Evolutionary conservation across 345 rosid genomes (phyloP).

Genomic region (Linum trigynum): DNA sequence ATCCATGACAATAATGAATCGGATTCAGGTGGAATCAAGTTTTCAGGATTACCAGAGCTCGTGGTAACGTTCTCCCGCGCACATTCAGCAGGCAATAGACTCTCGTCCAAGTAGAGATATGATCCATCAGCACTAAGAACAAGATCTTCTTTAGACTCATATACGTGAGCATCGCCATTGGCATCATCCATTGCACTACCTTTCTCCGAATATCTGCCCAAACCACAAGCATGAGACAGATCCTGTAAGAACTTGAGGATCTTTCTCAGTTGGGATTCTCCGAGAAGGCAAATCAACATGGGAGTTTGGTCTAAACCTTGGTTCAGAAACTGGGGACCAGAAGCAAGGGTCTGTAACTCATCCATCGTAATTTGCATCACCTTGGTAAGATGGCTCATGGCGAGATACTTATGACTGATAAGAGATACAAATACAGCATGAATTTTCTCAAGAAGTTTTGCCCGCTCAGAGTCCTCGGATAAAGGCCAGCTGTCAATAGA

Average conservation of each 20-base stretch:
- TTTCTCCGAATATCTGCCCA: conserved; percentile 65
- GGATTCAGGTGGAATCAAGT: conserved; percentile 27
- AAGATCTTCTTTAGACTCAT: conserved; percentile 54
- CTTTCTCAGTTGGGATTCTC: conserved; percentile 67
- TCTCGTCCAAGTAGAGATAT: conserved; percentile 55
- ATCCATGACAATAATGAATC: conserved; percentile 76
- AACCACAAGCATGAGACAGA: conserved; percentile 59
- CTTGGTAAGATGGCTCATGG: conserved; percentile 68
- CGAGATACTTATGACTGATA: conserved; percentile 67
- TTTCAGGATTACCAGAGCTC: conserved; percentile 26
- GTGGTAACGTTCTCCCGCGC: conserved; percentile 24
- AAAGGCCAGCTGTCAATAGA: conserved; percentile 57
- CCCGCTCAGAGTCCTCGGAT: conserved; percentile 63
- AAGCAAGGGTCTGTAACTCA: conserved; percentile 60
- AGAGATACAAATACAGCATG: conserved; percentile 56
- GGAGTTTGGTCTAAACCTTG: conserved; percentile 57
- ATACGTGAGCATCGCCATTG: conserved; percentile 22
- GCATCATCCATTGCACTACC: conserved; percentile 34
- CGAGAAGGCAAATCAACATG: conserved; percentile 71
- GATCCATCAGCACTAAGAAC: conserved; percentile 48
- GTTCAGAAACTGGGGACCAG: conserved; percentile 57
- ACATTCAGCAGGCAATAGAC: conserved; percentile 31
- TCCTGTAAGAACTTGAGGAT: conserved; percentile 86
- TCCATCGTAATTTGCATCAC: conserved; percentile 62
- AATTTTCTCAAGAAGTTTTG: conserved; percentile 70